Conservation (phyloP, 495 filamentous ascomycete genomes). For the Lasiosphaeria miniovina region DNA sequence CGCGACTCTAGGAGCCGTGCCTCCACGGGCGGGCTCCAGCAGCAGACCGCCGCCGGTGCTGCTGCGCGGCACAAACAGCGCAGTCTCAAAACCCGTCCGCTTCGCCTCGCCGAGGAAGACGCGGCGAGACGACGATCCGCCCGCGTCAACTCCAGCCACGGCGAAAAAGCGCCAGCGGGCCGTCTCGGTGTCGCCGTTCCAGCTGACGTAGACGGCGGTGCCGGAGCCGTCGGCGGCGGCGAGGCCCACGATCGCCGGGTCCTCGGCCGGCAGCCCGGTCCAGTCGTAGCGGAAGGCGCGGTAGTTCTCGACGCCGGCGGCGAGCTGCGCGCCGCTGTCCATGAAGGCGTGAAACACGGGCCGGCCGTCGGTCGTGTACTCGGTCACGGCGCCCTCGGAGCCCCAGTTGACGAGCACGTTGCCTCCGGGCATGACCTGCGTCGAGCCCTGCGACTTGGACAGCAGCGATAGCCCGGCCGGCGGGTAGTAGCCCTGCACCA, state of each 20-base stretch:
- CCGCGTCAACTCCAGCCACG: slow-evolving; percentile 1
- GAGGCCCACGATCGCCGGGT: slow-evolving; percentile 33
- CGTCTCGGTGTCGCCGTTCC: slow-evolving; percentile 42
- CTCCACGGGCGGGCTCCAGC: neutral
- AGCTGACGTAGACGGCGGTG: slow-evolving; percentile 34
- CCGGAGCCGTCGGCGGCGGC: slow-evolving; percentile 17
- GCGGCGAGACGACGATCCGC: slow-evolving; percentile 21
- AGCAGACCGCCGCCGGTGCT: neutral
- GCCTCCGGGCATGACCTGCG: slow-evolving; percentile 54
- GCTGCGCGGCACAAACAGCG: slow-evolving; percentile 17
- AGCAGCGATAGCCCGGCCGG: slow-evolving; percentile 40
- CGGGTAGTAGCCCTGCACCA: slow-evolving; percentile 37
- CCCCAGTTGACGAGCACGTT: slow-evolving; percentile 62
- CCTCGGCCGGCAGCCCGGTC: slow-evolving; percentile 34
- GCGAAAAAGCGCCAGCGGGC: slow-evolving; percentile 33
- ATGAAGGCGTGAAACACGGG: slow-evolving; percentile 43
- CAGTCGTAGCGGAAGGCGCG: slow-evolving; percentile 37
- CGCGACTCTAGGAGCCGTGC: slow-evolving; percentile 17
- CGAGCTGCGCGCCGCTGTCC: slow-evolving; percentile 29
- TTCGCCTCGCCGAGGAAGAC: slow-evolving; percentile 28
- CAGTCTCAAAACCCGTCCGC: slow-evolving; percentile 35
- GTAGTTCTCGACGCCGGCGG: slow-evolving; percentile 34
- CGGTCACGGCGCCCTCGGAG: slow-evolving; percentile 54
- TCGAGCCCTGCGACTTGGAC: slow-evolving; percentile 60
- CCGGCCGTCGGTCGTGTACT: slow-evolving; percentile 55